Conservation (phyloP, 495 filamentous ascomycete genomes). For the Talaromyces stipitatus region DNA sequence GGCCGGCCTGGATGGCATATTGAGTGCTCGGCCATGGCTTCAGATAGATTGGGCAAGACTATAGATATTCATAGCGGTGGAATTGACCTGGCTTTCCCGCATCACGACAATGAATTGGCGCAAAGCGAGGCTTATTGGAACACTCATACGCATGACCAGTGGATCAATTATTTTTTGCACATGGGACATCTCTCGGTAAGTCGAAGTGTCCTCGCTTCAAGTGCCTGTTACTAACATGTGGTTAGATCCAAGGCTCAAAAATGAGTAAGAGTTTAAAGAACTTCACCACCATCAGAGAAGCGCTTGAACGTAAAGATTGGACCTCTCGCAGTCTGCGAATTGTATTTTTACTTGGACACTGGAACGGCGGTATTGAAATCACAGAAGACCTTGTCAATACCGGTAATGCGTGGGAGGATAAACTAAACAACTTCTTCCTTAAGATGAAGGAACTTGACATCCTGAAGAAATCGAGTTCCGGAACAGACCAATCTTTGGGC, state of each 20-base stretch:
- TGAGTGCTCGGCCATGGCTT: constrained; percentile 96
- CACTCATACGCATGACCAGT: constrained; percentile 49
- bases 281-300: constrained; percentile 90
- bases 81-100: constrained; percentile 87
- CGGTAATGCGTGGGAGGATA: constrained; percentile 71
- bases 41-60: constrained; percentile 66
- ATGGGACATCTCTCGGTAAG: constrained; percentile 74
- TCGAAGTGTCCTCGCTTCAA: background rate
- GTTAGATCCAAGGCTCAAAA: constrained; percentile 70
- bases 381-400: constrained; percentile 69
- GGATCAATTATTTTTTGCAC: constrained; percentile 95
- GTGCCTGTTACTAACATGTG: background rate
- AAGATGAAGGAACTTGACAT: constrained; percentile 47
- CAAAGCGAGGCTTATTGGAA: constrained; percentile 87
- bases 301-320: constrained; percentile 66
- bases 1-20: constrained; percentile 97
- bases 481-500: constrained; percentile 23
- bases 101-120: constrained; percentile 94
- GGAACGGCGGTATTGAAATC: constrained; percentile 90
- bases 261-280: constrained; percentile 97
- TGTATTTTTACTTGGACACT: constrained; percentile 78
- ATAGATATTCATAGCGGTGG: constrained; percentile 95
- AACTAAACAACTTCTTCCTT: constrained; percentile 85
- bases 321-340: constrained; percentile 76
- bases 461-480: constrained; percentile 28